Evolutionary conservation across 805 yeast species (phyloP), one percentile per base, ranked within the genome.

Genomic region (Geotrichum ghanense): DNA sequence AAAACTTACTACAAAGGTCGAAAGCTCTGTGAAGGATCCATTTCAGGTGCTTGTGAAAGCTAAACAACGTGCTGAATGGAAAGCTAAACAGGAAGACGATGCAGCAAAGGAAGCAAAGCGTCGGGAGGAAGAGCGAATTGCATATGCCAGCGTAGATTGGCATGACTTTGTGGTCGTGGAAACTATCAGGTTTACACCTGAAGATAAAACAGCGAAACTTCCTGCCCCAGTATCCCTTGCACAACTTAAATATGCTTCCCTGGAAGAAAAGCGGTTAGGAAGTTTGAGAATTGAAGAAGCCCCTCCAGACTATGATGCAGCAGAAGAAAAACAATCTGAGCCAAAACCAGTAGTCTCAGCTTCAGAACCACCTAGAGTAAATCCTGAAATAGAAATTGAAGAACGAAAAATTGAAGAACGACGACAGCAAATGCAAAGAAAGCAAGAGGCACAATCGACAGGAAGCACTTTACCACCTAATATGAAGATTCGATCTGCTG

Each of bases 91-190:
- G 24, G 68, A 66, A 19, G 66, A 62, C 19, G 52, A 71, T 45
- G 58, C 57, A 3, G 61, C 66, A 42, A 67, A 67, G 45, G 65
- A 65, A 5, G 59, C 59, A 31, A 54, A 59, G 49, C 53, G 53
- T 49, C 61, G 70, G 54, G 63, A 65, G 50, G 51, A 60, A 46
- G 71, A 74, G 35, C 71, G 71, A 48, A 53, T 77, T 3, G 79
- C 74, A 39, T 85, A 73, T 63, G 86, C 89, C 0, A 74, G 83
- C 7, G 79, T 87, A 20, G 88, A 89, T 63, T 90, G 98, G 98
- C 79, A 80, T 47, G 85, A 83, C 51, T 90, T 89, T 58, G 69
- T 72, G 1, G 69, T 85, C 16, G 81, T 85, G 5, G 86, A 79
- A 44, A 77, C 81, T 1, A 69, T 88, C 12, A 78, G 72, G 43